Evolutionary conservation across 116 monocot genomes (phyloP).

Genomic region (Cymodocea nodosa): DNA sequence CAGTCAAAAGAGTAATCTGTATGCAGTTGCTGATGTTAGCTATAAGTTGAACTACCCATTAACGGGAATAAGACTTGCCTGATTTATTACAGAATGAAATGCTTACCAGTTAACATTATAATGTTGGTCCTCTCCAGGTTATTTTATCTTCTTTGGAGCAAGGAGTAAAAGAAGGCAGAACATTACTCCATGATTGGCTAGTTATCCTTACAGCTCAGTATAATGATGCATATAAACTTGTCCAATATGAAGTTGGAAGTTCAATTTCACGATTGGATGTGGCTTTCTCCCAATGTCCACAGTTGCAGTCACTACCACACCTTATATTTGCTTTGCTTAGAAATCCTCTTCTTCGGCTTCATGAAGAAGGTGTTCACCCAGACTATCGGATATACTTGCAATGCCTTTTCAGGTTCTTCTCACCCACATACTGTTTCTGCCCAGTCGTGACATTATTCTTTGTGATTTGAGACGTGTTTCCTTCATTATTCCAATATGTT

Average conservation of each 20-base stretch:
- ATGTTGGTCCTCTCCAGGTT: constrained; percentile 34
- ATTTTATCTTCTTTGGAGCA: constrained; percentile 76
- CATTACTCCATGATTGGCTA: constrained; percentile 81
- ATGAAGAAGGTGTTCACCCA: constrained; percentile 80
- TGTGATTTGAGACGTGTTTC: too few species aligned
- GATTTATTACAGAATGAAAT: too few species aligned
- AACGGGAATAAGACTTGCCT: too few species aligned
- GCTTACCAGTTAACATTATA: too few species aligned
- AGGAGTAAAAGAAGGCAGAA: constrained; percentile 83
- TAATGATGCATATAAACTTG: constrained; percentile 55
- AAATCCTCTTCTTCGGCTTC: constrained; percentile 67
- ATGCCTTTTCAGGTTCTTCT: constrained; percentile 86
- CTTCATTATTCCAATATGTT: too few species aligned
- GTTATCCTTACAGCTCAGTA: constrained; percentile 74
- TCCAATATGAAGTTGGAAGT: constrained; percentile 20
- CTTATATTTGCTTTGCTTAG: constrained; percentile 83
- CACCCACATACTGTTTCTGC: background rate
- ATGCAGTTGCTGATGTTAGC: too few species aligned
- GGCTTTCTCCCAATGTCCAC: constrained; percentile 67
- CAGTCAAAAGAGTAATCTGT: too few species aligned
- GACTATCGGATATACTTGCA: constrained; percentile 82
- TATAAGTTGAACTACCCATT: too few species aligned
- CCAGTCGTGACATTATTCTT: too few species aligned
- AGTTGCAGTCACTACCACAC: constrained; percentile 66
- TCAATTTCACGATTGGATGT: constrained; percentile 39